Evolutionary conservation across 306 rosid genomes (phyloP).

Genomic region (Vicia sativa): DNA sequence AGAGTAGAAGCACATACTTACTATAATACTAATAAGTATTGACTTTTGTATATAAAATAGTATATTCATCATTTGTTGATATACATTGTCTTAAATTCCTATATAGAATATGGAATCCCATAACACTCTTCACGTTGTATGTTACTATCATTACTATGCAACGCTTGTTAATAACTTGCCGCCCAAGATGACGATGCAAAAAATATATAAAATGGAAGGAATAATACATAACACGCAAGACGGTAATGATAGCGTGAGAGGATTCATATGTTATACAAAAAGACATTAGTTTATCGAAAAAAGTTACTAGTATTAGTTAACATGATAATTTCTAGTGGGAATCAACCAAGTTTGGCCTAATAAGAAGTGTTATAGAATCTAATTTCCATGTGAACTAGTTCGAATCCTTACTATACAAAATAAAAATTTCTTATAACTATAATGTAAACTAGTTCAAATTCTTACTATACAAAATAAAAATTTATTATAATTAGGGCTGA

Average conservation of each 20-base stretch:
- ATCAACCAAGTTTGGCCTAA: no score
- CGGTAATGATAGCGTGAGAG: constrained; percentile 30
- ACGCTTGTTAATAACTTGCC: constrained; percentile 22
- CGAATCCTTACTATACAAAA: no score
- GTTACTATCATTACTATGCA: not conserved
- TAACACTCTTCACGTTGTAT: constrained; percentile 38
- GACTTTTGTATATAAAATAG: not conserved
- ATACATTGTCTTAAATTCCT: not conserved
- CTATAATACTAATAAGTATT: not conserved
- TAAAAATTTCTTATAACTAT: no score
- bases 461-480: no score
- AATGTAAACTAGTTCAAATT: no score
- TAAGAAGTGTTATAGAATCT: no score
- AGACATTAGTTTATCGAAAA: not conserved
- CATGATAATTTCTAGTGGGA: no score
- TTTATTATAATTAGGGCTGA: no score
- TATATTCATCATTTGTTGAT: not conserved
- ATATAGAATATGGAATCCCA: constrained; percentile 16
- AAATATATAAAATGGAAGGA: constrained; percentile 8
- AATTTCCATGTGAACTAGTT: no score
- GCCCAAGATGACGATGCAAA: constrained; percentile 20
- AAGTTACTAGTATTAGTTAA: no score
- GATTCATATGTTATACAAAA: constrained; percentile 18
- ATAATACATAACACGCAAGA: constrained; percentile 35
- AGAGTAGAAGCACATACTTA: not conserved